Conservation (phyloP, 768 basidiomycete genomes). For the Cyclocybe aegerita region DNA sequence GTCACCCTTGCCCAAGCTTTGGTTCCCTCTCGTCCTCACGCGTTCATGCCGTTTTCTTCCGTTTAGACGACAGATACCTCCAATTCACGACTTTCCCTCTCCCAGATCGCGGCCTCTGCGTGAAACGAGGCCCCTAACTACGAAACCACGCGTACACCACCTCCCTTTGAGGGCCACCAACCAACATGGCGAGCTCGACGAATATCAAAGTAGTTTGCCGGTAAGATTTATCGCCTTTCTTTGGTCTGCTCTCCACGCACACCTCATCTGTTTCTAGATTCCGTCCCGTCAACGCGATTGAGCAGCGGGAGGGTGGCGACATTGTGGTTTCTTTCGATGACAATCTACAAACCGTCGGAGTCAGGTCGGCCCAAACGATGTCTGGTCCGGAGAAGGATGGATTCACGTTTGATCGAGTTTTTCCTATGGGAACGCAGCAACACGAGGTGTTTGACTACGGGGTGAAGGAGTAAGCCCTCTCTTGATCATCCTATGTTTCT, state of each 20-base stretch:
- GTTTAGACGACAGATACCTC: background rate
- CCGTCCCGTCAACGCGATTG: constrained; percentile 92
- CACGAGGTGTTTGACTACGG: constrained; percentile 98
- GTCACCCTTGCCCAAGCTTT: constrained; percentile 3
- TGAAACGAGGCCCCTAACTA: constrained; percentile 9
- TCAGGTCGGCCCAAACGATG: constrained; percentile 67
- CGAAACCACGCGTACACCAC: constrained; percentile 8
- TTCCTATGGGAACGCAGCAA: constrained; percentile 89
- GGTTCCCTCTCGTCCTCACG: constrained; percentile 3
- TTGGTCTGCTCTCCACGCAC: background rate
- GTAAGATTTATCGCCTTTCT: constrained; percentile 46
- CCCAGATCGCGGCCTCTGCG: background rate
- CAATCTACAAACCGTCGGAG: constrained; percentile 77
- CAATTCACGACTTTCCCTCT: constrained; percentile 9
- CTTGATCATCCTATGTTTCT: constrained; percentile 2
- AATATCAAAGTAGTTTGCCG: constrained; percentile 99
- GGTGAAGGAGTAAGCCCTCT: constrained; percentile 81
- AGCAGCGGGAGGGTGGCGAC: constrained; percentile 83
- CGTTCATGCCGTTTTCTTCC: constrained; percentile 16
- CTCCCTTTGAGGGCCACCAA: constrained; percentile 4
- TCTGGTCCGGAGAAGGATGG: constrained; percentile 94
- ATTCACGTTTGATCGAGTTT: constrained; percentile 96
- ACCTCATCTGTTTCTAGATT: constrained; percentile 54
- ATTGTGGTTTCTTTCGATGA: constrained; percentile 89
- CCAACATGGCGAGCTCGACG: constrained; percentile 67